Evolutionary conservation across 352 stramenopile species (phyloP).

Genomic region (Pythium folliculosum): DNA sequence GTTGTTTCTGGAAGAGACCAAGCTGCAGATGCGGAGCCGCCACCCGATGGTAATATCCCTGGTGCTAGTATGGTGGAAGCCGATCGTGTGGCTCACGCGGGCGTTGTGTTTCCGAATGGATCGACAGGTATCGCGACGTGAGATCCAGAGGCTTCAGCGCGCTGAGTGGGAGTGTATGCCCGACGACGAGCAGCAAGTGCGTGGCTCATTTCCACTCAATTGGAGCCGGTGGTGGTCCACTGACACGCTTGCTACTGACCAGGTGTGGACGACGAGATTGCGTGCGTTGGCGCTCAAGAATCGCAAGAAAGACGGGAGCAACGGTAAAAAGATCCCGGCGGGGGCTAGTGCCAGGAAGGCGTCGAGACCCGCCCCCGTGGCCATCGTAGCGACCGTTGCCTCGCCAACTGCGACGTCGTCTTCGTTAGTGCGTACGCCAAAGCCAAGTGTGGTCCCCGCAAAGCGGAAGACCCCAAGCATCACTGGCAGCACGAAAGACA

Average conservation of each 20-base stretch:
- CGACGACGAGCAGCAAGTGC: conserved; percentile 37
- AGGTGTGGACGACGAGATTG: conserved; percentile 15
- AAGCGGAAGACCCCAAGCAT: conserved; percentile 17
- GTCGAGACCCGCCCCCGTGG: not conserved
- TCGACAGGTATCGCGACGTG: conserved; percentile 33
- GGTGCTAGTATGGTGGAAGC: not conserved
- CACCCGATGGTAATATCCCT: conserved; percentile 32
- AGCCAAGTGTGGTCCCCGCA: not conserved
- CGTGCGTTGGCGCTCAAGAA: conserved; percentile 9
- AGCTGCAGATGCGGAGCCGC: conserved; percentile 20
- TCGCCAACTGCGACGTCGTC: not conserved
- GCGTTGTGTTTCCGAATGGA: not conserved
- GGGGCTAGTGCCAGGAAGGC: not conserved
- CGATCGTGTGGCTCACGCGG: not conserved
- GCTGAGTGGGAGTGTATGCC: conserved; percentile 36
- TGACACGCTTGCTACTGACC: not conserved
- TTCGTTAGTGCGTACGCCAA: not conserved
- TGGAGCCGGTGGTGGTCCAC: not conserved
- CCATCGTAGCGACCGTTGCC: not conserved
- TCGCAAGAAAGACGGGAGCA: conserved; percentile 6
- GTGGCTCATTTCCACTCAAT: not conserved
- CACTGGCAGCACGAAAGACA: not conserved
- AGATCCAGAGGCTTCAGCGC: conserved; percentile 27
- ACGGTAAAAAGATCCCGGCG: conserved; percentile 6
- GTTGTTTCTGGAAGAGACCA: conserved; percentile 41